Evolutionary conservation across 176 grass and related monocot species (phyloP), one percentile per base, ranked within the genome.

Genomic region (Carex parvula): DNA sequence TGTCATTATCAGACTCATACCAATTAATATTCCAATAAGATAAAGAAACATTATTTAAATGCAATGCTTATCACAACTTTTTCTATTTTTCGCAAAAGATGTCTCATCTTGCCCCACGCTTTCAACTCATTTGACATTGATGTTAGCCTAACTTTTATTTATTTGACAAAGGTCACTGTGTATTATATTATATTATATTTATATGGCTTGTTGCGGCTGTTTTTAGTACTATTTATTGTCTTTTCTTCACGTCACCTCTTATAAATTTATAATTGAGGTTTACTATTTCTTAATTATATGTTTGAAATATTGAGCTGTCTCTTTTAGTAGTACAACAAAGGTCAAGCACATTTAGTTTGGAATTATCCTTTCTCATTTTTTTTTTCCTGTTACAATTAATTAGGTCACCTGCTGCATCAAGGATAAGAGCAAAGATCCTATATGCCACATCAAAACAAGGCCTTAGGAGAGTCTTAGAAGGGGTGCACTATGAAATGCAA

Each of bases 361-460:
- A n/a, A n/a, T n/a, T n/a, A n/a, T n/a, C n/a, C n/a, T n/a, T n/a
- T n/a, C n/a, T n/a, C n/a, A n/a, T n/a, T 42, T 6, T 48, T 83
- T 8, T 58, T 80, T 67, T 70, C 53, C 69, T 87, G 17, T 61
- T 79, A 13, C 5, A 24, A 24, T 24, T 24, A 56, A 65, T 42
- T 90, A 98, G 95, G 95, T 91, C 95, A 24, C 95, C 92, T 70
- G 80, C 91, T n/a, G 95, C 92, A 64, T 98, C 95, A 50, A 95
- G 95, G 95, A 95, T 98, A 53, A 83, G 95, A 64, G 91, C 95
- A 89, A 98, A 98, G 89, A 98, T 98, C 1, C 80, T 98, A 62
- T 98, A 98, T 74, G 95, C 95, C 72, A 98, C 95, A 42, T 98
- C 92, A 54, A 98, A 95, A 87, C 95, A 98, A 85, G 92, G 92